Base-by-base conservation (phyloP, 805 yeast species). In the Kazachstania viticola region DNA sequence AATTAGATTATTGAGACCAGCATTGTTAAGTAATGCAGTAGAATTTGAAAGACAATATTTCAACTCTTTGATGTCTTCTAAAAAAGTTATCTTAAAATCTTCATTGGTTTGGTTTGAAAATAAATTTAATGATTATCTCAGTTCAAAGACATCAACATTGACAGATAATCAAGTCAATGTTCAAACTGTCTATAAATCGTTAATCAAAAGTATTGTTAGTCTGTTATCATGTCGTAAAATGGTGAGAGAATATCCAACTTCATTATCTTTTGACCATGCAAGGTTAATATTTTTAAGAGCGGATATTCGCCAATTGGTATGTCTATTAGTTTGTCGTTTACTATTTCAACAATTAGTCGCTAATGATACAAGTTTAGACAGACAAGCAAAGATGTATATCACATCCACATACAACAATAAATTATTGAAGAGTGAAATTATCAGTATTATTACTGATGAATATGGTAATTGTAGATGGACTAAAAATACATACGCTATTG, bases 381-480 rank as follows among this genome's bases (percentile, higher is more conserved):
- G 42, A 30, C 28, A 49, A 21, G 60, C 65, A 26, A 59, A 55
- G 25, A 45, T 48, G 7, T 58, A 63, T 32, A 44, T 61, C 31
- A 41, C 58, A 19, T 46, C 54, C 25, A 50, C 60, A 14, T 63
- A 62, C 30, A 53, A 64, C 26, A 49, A 68, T 35, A 54, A 60
- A 32, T 61, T 56, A 30, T 62, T 83, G 34, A 83, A 79, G 53
- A 73, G 65, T 31, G 88, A 82, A 46, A 71, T 84, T 26, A 59
- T 80, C 33, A 79, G 87, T 21, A 79, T 83, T 28, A 83, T 83
- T 13, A 73, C 84, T 21, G 94, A 83, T 56, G 83, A 79, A 37
- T 79, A 77, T 46, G 94, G 94, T 2, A 81, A 80, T 51, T 73
- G 82, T 36, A 82, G 85, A 60, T 83, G 95, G 95, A 83, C 95